Percentiles rank a stretch among this genome's conserved stretches.
Conservation (phyloP, 2,329 filamentous ascomycete genomes). For the Coleophoma crateriformis region DNA sequence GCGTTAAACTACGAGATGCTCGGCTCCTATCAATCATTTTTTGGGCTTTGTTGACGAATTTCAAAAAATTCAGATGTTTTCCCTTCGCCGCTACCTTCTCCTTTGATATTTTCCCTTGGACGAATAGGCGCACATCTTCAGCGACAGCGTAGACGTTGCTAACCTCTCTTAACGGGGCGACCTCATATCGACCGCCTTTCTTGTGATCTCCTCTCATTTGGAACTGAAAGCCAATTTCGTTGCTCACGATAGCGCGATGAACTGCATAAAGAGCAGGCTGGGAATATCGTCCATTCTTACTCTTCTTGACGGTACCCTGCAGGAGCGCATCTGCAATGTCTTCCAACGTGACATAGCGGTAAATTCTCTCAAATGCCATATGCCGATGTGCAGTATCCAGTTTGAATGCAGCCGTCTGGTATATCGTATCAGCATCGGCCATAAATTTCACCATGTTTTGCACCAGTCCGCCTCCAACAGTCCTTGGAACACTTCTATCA, state of each 20-base stretch:
- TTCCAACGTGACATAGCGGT: conserved; percentile 34
- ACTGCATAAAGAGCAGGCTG: conserved; percentile 60
- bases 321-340: conserved; percentile 38
- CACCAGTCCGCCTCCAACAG: conserved; percentile 37
- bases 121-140: conserved; percentile 46
- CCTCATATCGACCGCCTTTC: conserved; percentile 54
- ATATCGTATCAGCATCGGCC: conserved; percentile 37
- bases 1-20: conserved; percentile 39
- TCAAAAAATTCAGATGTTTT: conserved; percentile 4
- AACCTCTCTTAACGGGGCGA: conserved; percentile 52
- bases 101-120: conserved; percentile 30
- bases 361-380: conserved; percentile 35
- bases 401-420: conserved; percentile 35
- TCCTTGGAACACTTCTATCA: conserved; percentile 35
- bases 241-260: conserved; percentile 55
- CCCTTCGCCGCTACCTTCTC: not conserved
- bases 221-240: conserved; percentile 57
- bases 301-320: conserved; percentile 14
- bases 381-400: conserved; percentile 43
- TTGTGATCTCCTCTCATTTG: conserved; percentile 39
- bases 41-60: conserved; percentile 45
- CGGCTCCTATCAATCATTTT: conserved; percentile 46
- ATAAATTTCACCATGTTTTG: conserved; percentile 36
- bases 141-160: conserved; percentile 44
- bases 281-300: conserved; percentile 31